Base-by-base conservation (phyloP, 371 early-diverging fungal genomes). In the Dichotomocladium elegans region DNA sequence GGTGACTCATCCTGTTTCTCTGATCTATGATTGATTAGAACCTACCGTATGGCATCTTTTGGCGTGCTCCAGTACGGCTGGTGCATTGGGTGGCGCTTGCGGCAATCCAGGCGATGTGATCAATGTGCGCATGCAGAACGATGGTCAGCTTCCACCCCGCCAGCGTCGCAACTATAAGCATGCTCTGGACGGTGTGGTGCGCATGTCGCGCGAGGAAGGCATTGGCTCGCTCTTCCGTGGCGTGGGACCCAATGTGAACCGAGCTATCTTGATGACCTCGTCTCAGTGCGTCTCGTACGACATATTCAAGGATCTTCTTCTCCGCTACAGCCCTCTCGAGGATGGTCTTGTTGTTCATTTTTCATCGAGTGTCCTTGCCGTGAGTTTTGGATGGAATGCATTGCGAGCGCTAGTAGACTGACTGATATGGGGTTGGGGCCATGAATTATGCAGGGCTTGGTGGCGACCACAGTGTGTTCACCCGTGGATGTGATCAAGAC, bases 91-190 rank as follows among this genome's bases (percentile, higher is more conserved):
- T 42, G 90, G 88, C 11, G 57, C 79, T 3, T 77, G 80, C 46
- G 87, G 86, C n/a, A 83, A 86, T 43, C 89, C 89, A 0, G 87
- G 84, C n/a, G 90, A 90, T 56, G 74, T 87, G 9, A 74, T 82
- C 11, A 86, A 89, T 42, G 80, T 88, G 29, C 66, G 86, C 10
- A 74, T 87, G 83, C 88, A 88, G 62, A 83, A 81, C 63, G 85
- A 87, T 53, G 87, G 87, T 7, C 66, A 82, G 48, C 60, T 87
- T 34, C 86, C 86, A 0, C 45, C 54, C 6, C 74, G 69, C 14
- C 58, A 77, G 41, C 74, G 81, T 17, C 70, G 87, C 26, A 83
- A 83, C 55, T 87, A 87, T 58, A 60, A 63, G 41, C 71, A 84
- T 66, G 88, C 81, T n/a, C 54, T 88, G 14, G 84, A 88, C 50